Conservation (phyloP, 768 basidiomycete genomes). For the Chalciporus sphaerocephalus region DNA sequence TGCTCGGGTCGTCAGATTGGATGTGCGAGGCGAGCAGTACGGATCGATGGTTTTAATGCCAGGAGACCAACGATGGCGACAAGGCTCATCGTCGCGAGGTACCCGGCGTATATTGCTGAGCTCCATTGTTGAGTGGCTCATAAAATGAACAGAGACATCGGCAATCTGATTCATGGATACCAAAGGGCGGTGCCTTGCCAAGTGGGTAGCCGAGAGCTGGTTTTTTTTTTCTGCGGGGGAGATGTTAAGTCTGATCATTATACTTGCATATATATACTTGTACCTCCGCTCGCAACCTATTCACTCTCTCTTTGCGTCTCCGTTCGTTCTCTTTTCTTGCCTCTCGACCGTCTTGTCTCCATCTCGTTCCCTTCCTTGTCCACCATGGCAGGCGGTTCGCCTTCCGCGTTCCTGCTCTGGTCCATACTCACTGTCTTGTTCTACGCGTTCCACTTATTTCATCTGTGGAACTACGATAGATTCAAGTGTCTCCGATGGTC, state of each 20-base stretch:
- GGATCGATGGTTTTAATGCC: too few relatives aligned
- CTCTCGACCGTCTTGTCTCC: not conserved
- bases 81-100: too few relatives aligned
- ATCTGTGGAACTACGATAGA: constrained; percentile 78
- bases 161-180: too few relatives aligned
- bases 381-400: constrained; percentile 69
- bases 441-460: constrained; percentile 58
- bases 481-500: constrained; percentile 72
- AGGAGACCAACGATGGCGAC: too few relatives aligned
- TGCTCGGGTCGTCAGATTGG: too few relatives aligned
- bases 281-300: not conserved
- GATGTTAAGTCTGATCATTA: constrained; percentile 6
- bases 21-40: too few relatives aligned
- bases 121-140: too few relatives aligned
- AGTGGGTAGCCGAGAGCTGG: too few relatives aligned
- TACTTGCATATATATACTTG: constrained; percentile 3
- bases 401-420: constrained; percentile 74
- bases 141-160: too few relatives aligned
- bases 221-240: constrained; percentile 21
- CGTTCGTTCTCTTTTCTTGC: not conserved
- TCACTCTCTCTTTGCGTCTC: not conserved
- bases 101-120: too few relatives aligned
- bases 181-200: too few relatives aligned
- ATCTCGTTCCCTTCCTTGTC: not conserved
- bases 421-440: constrained; percentile 65